A percentile compares a stretch with the other conserved stretches of the same genome.
These are phyloP conservation scores for Jaminaea rosea DNA, from an alignment of 1,284 basidiomycete genomes.

Conservation along the genomic window DNA sequence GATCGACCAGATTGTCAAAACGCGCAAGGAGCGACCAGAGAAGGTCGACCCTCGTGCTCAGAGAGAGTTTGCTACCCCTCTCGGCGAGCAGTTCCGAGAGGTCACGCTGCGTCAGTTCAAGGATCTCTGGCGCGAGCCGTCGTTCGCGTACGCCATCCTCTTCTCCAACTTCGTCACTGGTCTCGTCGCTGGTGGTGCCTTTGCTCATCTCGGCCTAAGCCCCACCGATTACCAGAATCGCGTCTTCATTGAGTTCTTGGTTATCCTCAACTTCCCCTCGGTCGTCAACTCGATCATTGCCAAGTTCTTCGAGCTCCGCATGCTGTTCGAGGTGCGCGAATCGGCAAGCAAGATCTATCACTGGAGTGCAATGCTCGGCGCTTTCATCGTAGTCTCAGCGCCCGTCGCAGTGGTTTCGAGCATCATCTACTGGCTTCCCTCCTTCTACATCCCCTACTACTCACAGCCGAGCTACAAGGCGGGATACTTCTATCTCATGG, in stretches of 20 bases:
- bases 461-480: slow-evolving; percentile 17
- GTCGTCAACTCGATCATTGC: slow-evolving; percentile 29
- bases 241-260: slow-evolving; percentile 20
- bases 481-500: slow-evolving; percentile 35
- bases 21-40: slow-evolving; percentile 23
- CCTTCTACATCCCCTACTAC: slow-evolving; percentile 37
- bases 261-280: slow-evolving; percentile 30
- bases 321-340: slow-evolving; percentile 28
- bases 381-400: slow-evolving; percentile 23
- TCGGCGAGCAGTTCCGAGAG: slow-evolving; percentile 53
- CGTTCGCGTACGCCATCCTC: slow-evolving; percentile 68
- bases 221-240: slow-evolving; percentile 18
- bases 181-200: slow-evolving; percentile 28
- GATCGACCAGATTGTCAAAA: slow-evolving; percentile 49
- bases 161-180: slow-evolving; percentile 48
- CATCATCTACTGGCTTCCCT: slow-evolving; percentile 41
- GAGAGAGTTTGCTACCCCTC: slow-evolving; percentile 55
- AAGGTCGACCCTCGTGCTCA: slow-evolving; percentile 27
- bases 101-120: slow-evolving; percentile 55
- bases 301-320: slow-evolving; percentile 33
- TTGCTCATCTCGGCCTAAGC: slow-evolving; percentile 15
- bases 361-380: slow-evolving; percentile 25
- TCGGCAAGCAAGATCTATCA: slow-evolving; percentile 28
- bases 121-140: slow-evolving; percentile 59
- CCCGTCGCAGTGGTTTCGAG: slow-evolving; percentile 33